These are phyloP conservation scores for Ceratocystis cacaofunesta DNA, from an alignment of 2,329 filamentous ascomycete species.

Conservation along the genomic window DNA sequence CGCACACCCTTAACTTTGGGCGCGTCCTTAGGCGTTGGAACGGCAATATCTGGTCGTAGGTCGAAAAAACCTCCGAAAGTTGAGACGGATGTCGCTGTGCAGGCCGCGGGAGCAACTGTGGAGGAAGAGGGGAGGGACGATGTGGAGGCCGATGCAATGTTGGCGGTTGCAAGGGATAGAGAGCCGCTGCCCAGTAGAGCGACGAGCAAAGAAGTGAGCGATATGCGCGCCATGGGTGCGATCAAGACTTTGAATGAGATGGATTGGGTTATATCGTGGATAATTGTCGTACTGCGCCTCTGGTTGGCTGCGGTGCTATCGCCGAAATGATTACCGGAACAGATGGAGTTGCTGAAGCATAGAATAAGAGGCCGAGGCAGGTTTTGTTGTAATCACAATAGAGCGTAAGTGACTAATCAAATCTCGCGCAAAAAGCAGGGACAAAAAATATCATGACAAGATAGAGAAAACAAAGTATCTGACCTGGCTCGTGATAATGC, in stretches of 20 bases:
- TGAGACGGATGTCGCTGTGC: slow-evolving; percentile 40
- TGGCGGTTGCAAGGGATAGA: slow-evolving; percentile 25
- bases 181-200: slow-evolving; percentile 19
- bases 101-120: slow-evolving; percentile 29
- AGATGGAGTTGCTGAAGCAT: not conserved
- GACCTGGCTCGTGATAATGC: not conserved
- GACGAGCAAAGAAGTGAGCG: not conserved
- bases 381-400: not conserved
- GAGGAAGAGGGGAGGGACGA: slow-evolving; percentile 26
- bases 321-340: not conserved
- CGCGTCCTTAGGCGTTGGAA: slow-evolving; percentile 29
- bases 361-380: not conserved
- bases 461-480: not conserved
- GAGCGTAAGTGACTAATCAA: not conserved
- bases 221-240: slow-evolving; percentile 8
- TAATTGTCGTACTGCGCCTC: not conserved
- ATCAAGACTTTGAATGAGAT: not conserved
- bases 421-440: not conserved
- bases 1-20: slow-evolving; percentile 28
- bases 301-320: not conserved
- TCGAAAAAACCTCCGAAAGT: slow-evolving; percentile 46
- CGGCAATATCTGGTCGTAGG: slow-evolving; percentile 39
- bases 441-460: not conserved
- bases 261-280: not conserved
- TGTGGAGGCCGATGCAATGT: slow-evolving; percentile 23